These are phyloP conservation scores for Cenchrus fungigraminus DNA, from an alignment of 176 grass and related monocot genomes.

Conservation along the genomic window DNA sequence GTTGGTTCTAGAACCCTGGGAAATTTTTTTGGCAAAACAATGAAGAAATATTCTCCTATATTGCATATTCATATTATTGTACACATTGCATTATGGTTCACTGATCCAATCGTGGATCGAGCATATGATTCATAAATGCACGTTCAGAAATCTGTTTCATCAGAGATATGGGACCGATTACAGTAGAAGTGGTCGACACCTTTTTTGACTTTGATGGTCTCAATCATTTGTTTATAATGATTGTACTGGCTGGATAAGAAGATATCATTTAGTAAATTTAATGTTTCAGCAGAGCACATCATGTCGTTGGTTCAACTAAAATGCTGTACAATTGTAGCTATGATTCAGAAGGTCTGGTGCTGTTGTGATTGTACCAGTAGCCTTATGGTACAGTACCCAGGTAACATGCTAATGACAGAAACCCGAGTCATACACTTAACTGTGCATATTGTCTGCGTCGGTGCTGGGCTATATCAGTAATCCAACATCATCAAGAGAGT, in stretches of 20 bases:
- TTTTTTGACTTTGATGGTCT: slow-evolving; percentile 6
- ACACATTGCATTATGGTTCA: background rate
- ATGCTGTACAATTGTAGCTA: background rate
- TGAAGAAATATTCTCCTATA: background rate
- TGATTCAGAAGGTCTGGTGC: background rate
- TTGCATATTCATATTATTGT: background rate
- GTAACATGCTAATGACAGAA: background rate
- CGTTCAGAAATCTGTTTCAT: slow-evolving; percentile 24
- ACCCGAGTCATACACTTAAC: background rate
- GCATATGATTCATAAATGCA: background rate
- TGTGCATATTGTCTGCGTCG: background rate
- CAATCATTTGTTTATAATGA: background rate
- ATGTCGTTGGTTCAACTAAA: background rate
- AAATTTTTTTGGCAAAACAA: background rate
- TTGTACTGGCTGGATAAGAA: slow-evolving; percentile 1
- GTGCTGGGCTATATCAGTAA: background rate
- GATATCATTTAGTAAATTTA: background rate
- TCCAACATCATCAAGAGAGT: slow-evolving; percentile 1
- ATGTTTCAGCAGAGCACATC: slow-evolving; percentile 18
- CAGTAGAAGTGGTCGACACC: background rate
- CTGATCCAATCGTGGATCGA: background rate
- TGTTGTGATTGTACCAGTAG: slow-evolving; percentile 3
- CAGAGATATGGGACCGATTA: slow-evolving; percentile 20
- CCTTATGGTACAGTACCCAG: background rate
- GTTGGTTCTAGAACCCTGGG: slow-evolving; percentile 17